Base-by-base conservation (phyloP, 2,329 filamentous ascomycete species). In the Eutypella sp. region DNA sequence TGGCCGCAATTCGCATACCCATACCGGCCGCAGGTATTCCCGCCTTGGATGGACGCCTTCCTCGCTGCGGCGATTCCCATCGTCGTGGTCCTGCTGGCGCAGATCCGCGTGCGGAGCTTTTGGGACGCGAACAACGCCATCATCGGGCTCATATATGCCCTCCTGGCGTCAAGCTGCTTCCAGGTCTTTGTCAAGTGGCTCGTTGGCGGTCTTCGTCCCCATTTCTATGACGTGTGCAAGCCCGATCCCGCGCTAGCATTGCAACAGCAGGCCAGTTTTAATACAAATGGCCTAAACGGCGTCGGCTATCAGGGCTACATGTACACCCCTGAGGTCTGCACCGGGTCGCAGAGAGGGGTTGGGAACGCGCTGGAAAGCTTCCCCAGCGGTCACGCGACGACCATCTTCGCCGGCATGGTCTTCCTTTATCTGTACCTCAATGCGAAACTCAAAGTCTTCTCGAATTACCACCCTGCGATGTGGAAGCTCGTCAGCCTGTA, bases 361-460 rank as follows among this genome's bases (percentile, higher is more conserved):
- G 75, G 84, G 57, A 76, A 84, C 50, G 72, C 75, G 5, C 71
- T 87, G 27, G 79, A 83, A 31, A 79, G 77, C 1, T 85, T 88
- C 55, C 84, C 84, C 0, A 85, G 80, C 5, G 84, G 84, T 1
- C 84, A 88, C 61, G 75, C 81, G 1, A 82, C 81, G 0, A 79
- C 78, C 2, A 80, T 81, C 0, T 85, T 82, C 47, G 79, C 82
- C 0, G 79, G 79, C 2, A 81, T 79, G 50, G 71, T 81, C 7
- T 87, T 79, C 58, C 65, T 87, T 7, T 82, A 75, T 53, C 68
- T 87, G 10, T 88, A 85, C 67, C 69, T 87, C 22, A 87, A 87
- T 57, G 84, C 81, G 27, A 87, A 88, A 66, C 68, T 88, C 33
- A 87, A 87, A 67, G 75, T 86, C 42, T 86, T 78, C 67, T 71